A percentile compares a stretch with the other conserved stretches of the same genome.
Evolutionary conservation across 441 rosid species (phyloP).

Genomic region (Manihot esculenta): DNA sequence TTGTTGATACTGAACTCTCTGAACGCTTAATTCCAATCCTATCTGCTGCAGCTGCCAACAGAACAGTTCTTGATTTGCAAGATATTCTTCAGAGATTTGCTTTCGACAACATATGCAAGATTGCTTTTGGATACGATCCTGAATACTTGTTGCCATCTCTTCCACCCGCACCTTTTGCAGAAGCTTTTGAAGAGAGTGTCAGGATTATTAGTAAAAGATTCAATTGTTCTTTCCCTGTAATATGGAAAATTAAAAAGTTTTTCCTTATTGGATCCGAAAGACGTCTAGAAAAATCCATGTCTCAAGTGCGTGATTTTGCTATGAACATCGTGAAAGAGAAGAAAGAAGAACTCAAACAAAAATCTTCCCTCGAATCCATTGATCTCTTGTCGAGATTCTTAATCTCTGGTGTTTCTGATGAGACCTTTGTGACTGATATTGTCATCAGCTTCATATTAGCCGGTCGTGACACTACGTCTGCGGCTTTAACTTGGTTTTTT

Average conservation of each 20-base stretch:
- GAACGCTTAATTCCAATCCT: constrained; percentile 50
- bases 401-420: constrained; percentile 46
- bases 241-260: constrained; percentile 49
- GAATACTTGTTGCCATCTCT: constrained; percentile 44
- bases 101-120: constrained; percentile 62
- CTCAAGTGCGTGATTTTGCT: constrained; percentile 54
- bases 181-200: constrained; percentile 54
- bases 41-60: constrained; percentile 23
- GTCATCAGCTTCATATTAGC: constrained; percentile 64
- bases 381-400: constrained; percentile 67
- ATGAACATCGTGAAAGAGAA: constrained; percentile 46
- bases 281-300: constrained; percentile 32
- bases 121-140: constrained; percentile 65
- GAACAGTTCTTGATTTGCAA: constrained; percentile 44
- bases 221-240: not conserved
- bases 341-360: constrained; percentile 36
- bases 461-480: constrained; percentile 77
- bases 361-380: constrained; percentile 29
- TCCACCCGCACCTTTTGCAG: constrained; percentile 36
- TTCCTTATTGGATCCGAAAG: constrained; percentile 56
- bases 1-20: constrained; percentile 49
- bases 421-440: constrained; percentile 51
- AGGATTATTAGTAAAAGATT: constrained; percentile 37
- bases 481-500: constrained; percentile 73
- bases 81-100: constrained; percentile 63